Percentiles rank a stretch among this genome's conserved stretches.
Evolutionary conservation across 257 asterid genomes (phyloP).

Genomic region (Gentiana straminea): DNA sequence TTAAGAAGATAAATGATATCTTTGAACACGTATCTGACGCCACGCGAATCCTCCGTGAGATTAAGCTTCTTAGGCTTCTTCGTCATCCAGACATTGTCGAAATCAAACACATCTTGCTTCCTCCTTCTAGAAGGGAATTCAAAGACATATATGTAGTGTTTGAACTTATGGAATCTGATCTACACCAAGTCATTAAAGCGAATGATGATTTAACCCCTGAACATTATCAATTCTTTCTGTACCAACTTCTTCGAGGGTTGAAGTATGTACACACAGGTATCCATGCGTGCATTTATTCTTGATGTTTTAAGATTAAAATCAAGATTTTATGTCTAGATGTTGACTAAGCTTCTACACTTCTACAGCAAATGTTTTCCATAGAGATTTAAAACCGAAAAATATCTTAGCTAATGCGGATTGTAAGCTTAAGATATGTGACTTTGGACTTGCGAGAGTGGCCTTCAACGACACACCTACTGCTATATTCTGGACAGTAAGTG

Average conservation of each 20-base stretch:
- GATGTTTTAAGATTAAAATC: too few relatives aligned
- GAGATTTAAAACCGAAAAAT: conserved; percentile 80
- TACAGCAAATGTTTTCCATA: conserved; percentile 83
- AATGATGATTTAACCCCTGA: conserved; percentile 83
- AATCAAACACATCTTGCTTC: conserved; percentile 85
- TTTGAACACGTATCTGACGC: conserved; percentile 97
- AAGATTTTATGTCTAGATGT: background rate
- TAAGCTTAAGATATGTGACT: conserved; percentile 78
- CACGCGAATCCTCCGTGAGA: conserved; percentile 88
- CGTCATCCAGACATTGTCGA: conserved; percentile 97
- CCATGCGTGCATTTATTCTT: background rate
- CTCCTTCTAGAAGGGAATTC: conserved; percentile 93
- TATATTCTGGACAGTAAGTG: conserved; percentile 81
- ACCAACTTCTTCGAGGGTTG: conserved; percentile 87
- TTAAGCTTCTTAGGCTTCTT: conserved; percentile 91
- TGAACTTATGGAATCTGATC: conserved; percentile 93
- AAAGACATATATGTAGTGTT: conserved; percentile 90
- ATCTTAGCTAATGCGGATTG: conserved; percentile 89
- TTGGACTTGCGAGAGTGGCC: conserved; percentile 89
- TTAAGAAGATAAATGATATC: conserved; percentile 86
- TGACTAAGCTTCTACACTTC: conserved; percentile 7
- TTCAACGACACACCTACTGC: conserved; percentile 89
- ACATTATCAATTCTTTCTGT: conserved; percentile 79
- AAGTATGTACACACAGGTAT: conserved; percentile 84
- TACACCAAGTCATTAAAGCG: conserved; percentile 92